Conservation (phyloP, 78 protist species). For the Dictyostelium firmibasis region DNA sequence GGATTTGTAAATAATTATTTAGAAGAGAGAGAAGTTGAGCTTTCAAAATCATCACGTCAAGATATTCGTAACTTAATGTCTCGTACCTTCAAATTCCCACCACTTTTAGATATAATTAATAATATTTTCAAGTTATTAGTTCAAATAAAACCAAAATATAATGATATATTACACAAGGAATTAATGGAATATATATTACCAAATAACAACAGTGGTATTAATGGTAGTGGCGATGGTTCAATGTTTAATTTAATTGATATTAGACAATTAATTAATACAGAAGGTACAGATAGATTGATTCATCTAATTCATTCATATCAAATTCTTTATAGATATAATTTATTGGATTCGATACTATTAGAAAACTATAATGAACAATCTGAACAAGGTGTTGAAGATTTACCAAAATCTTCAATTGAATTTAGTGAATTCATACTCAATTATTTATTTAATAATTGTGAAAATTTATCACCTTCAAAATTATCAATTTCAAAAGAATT, state of each 20-base stretch:
- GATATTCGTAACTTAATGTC: neutral
- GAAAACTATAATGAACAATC: neutral
- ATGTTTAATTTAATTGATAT: slow-evolving; percentile 13
- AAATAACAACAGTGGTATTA: neutral
- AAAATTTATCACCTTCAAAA: slow-evolving; percentile 47
- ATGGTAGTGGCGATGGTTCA: neutral
- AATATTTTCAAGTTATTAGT: neutral
- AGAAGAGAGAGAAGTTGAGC: neutral
- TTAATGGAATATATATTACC: neutral
- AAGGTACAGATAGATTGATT: slow-evolving; percentile 41
- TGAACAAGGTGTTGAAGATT: too few species aligned
- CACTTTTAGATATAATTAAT: neutral
- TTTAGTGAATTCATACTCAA: neutral
- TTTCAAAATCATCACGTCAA: neutral
- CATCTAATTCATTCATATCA: slow-evolving; percentile 14
- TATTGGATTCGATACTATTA: slow-evolving; percentile 12
- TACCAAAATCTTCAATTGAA: neutral
- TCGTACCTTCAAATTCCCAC: slow-evolving; percentile 11
- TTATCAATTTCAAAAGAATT: slow-evolving; percentile 31
- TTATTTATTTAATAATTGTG: slow-evolving; percentile 16
- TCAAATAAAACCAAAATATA: slow-evolving; percentile 8
- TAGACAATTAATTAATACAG: neutral
- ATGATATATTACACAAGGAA: neutral
- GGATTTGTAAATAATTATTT: slow-evolving; percentile 7
- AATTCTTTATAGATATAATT: neutral